These are phyloP conservation scores for Aspergillus transmontanensis DNA, from an alignment of 2,329 filamentous ascomycete genomes.

Conservation along the genomic window DNA sequence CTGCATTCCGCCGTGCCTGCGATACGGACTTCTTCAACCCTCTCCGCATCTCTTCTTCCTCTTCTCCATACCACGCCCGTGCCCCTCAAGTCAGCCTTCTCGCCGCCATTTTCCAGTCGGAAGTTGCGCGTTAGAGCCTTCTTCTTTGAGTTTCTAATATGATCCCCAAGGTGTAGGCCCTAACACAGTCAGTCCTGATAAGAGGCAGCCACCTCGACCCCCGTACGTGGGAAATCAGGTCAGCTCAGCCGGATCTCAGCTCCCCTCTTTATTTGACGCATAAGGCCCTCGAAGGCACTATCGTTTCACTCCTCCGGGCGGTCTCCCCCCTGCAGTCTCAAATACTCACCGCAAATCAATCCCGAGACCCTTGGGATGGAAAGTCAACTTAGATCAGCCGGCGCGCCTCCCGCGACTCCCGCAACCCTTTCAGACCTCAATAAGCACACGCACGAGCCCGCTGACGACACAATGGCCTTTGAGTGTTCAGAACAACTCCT, in stretches of 20 bases:
- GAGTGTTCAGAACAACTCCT: conserved; percentile 44
- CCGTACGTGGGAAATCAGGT: conserved; percentile 7
- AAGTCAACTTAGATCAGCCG: conserved; percentile 28
- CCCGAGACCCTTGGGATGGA: conserved; percentile 27
- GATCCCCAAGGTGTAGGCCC: neutral
- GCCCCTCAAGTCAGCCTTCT: conserved; percentile 4
- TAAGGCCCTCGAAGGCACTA: neutral
- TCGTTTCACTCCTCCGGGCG: neutral
- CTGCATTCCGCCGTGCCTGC: conserved; percentile 22
- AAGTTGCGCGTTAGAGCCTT: neutral
- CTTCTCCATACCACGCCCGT: conserved; percentile 7
- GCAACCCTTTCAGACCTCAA: conserved; percentile 30
- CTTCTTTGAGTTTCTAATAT: conserved; percentile 5
- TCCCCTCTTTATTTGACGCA: conserved; percentile 8
- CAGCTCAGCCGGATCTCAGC: conserved; percentile 7
- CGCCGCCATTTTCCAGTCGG: conserved; percentile 6
- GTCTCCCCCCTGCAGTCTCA: neutral
- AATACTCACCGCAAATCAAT: conserved; percentile 7
- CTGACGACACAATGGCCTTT: conserved; percentile 35
- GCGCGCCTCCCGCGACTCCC: conserved; percentile 37
- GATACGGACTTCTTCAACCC: conserved; percentile 12
- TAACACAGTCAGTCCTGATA: conserved; percentile 12
- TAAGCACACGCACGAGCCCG: conserved; percentile 28
- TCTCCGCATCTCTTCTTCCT: conserved; percentile 8
- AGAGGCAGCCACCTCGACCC: conserved; percentile 5